Base-by-base conservation (phyloP, 176 grass and related monocot species). In the Eleusine coracana region DNA sequence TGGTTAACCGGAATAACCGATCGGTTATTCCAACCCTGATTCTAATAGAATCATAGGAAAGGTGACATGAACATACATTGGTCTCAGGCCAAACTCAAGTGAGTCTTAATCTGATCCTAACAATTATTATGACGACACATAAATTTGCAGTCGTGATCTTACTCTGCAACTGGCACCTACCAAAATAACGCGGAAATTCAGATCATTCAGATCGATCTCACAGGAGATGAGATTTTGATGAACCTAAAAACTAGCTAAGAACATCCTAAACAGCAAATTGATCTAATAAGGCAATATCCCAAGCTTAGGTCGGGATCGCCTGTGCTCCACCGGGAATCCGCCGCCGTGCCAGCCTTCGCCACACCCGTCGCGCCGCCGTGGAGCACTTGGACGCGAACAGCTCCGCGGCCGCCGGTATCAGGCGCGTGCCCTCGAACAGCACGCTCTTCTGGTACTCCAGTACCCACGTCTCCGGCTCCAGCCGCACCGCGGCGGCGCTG, bases 401-500 rank as follows among this genome's bases (percentile, higher is more conserved):
- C 71, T 96, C 91, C 44, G 68, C 77, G 3, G 84, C 73, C 39
- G 89, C 37, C 5, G 89, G 89, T 5, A 99, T 75, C 84, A 99
- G 61, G 73, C 89, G 90, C 4, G 80, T 87, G 17, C 91, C 93
- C 82, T 94, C 86, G 63, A 99, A 92, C 14, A 94, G 29, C 40
- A 79, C 74, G 45, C 85, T 90, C 71, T 86, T 87, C 78, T 88
- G 84, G 69, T 99, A 96, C 83, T 96, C 97, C 74, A 94, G 74
- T 3, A 99, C 87, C 97, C 91, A 99, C 10, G 93, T 99, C 59
- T 90, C 61, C 8, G 85, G 74, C 25, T 94, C 83, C 37, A 99
- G 70, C 63, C 86, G 84, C 79, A 99, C 59, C 28, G 87, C 93
- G 10, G 52, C 74, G 1, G 72, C 49, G 51, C 80, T 84, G 83